Evolutionary conservation across 192 early-diverging fungal species (phyloP).

Genomic region (Coemansia sp.): DNA sequence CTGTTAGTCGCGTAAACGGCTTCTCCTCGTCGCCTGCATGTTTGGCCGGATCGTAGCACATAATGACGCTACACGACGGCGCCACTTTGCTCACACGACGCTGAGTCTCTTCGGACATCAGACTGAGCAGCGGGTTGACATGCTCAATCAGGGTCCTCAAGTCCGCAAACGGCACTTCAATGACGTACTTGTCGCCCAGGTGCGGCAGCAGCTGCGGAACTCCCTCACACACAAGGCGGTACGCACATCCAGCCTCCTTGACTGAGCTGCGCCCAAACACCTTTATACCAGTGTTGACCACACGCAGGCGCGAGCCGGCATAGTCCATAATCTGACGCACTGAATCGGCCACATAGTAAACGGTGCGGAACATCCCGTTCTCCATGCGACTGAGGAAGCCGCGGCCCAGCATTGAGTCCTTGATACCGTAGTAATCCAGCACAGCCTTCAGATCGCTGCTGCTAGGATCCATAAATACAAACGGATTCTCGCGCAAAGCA

Average conservation of each 20-base stretch:
- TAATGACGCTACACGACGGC: conserved; percentile 61
- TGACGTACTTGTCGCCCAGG: conserved; percentile 49
- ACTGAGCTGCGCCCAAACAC: conserved; percentile 78
- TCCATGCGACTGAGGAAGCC: conserved; percentile 90
- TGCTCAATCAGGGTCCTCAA: conserved; percentile 54
- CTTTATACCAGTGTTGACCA: conserved; percentile 92
- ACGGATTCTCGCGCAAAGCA: conserved; percentile 76
- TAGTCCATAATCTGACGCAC: conserved; percentile 76
- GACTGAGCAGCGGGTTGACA: conserved; percentile 55
- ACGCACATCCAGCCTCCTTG: conserved; percentile 59
- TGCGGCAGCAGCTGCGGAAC: conserved; percentile 60
- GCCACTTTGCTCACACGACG: conserved; percentile 31
- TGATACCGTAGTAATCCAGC: conserved; percentile 76
- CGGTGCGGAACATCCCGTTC: conserved; percentile 61
- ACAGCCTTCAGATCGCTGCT: conserved; percentile 64
- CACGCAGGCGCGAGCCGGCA: conserved; percentile 59
- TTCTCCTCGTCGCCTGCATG: conserved; percentile 24
- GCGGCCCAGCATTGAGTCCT: conserved; percentile 68
- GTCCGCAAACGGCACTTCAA: conserved; percentile 54
- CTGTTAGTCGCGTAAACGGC: conserved; percentile 45
- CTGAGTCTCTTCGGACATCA: conserved; percentile 52
- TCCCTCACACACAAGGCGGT: conserved; percentile 69
- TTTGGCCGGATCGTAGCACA: conserved; percentile 53
- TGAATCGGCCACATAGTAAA: conserved; percentile 85
- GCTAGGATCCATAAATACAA: conserved; percentile 71